A percentile compares a stretch with the other conserved stretches of the same genome.
These are phyloP conservation scores for Plasmodium ovale DNA, from an alignment of 169 alveolate genomes.

Conservation along the genomic window DNA sequence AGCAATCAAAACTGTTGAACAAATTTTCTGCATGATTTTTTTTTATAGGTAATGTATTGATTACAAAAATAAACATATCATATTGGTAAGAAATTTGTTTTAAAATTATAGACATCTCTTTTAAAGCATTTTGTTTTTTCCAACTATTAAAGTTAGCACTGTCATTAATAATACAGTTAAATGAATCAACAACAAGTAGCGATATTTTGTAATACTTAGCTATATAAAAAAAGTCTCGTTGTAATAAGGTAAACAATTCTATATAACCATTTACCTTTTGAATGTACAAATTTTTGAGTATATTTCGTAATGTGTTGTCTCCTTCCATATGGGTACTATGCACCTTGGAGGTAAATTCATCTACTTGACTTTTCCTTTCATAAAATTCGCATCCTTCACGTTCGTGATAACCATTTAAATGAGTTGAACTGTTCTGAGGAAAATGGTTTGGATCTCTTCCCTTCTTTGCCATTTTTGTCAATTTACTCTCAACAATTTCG, in stretches of 20 bases:
- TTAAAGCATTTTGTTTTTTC: constrained; percentile 24
- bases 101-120: constrained; percentile 14
- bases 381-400: neutral
- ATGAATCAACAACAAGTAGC: constrained; percentile 45
- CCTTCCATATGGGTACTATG: neutral
- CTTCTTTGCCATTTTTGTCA: neutral
- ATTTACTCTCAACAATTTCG: constrained; percentile 18
- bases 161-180: constrained; percentile 37
- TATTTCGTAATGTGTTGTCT: neutral
- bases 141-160: constrained; percentile 14
- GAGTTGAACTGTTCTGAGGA: neutral
- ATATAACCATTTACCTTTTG: constrained; percentile 48
- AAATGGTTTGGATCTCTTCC: neutral
- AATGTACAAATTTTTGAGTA: constrained; percentile 45
- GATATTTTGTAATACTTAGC: constrained; percentile 42
- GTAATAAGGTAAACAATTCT: constrained; percentile 49
- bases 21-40: constrained; percentile 4
- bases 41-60: constrained; percentile 25
- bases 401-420: neutral
- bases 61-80: constrained; percentile 28
- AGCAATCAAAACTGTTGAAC: constrained; percentile 13
- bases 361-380: too few relatives aligned
- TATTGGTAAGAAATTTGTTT: constrained; percentile 44
- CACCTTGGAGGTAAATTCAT: neutral
- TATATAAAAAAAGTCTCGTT: constrained; percentile 24